Evolutionary conservation across 129 eudicot species (phyloP).

Genomic region (Sambucus nigra): DNA sequence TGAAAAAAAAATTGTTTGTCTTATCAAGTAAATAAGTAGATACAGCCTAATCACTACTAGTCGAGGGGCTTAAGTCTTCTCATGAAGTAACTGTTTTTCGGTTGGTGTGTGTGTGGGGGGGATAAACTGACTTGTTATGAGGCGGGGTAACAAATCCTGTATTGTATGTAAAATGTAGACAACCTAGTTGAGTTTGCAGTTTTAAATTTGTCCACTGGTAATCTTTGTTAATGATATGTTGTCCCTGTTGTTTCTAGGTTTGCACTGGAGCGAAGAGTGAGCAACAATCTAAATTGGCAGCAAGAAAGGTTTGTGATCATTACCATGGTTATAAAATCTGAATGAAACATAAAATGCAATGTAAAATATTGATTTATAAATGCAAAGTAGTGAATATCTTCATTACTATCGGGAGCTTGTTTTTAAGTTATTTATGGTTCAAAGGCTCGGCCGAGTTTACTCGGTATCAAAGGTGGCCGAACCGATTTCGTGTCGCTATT

Average conservation of each 20-base stretch:
- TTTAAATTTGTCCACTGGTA: background rate
- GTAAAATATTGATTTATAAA: too few species aligned
- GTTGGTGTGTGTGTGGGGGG: too few species aligned
- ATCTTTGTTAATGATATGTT: background rate
- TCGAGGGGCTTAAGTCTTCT: background rate
- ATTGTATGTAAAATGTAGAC: too few species aligned
- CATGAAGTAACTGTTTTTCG: too few species aligned
- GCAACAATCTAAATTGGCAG: constrained; percentile 78
- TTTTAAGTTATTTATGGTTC: too few species aligned
- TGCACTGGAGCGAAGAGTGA: constrained; percentile 98
- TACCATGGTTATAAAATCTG: too few species aligned
- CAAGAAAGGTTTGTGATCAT: constrained; percentile 67
- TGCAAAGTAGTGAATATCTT: background rate
- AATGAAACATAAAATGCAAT: too few species aligned
- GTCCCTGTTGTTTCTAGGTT: constrained; percentile 33
- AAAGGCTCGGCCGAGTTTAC: too few species aligned
- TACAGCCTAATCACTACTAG: background rate
- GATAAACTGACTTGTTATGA: background rate
- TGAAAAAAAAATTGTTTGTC: background rate
- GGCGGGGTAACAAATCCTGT: too few species aligned
- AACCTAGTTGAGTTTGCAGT: too few species aligned
- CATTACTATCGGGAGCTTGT: background rate
- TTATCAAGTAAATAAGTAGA: background rate
- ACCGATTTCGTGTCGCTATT: too few species aligned
- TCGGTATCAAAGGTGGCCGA: too few species aligned